Conservation (phyloP, 2,329 filamentous ascomycete genomes). For the Gaeumannomyces sp. region DNA sequence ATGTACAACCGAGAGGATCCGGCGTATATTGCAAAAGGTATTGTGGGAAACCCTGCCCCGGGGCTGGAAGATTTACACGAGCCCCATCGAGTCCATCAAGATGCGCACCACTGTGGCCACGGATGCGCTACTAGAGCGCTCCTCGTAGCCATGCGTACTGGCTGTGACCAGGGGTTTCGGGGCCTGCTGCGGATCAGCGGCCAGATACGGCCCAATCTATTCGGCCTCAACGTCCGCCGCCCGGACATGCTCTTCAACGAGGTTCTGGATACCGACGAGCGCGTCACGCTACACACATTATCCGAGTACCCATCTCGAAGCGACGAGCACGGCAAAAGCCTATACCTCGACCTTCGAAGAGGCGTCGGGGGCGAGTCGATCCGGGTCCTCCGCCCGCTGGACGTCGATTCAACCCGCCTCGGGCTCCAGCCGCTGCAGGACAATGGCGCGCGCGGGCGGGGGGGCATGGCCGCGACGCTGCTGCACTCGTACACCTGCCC, state of each 20-base stretch:
- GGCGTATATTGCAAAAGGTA: slow-evolving; percentile 34
- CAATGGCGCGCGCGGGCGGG: slow-evolving; percentile 52
- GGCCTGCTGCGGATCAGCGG: slow-evolving; percentile 15
- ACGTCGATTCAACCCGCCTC: slow-evolving; percentile 41
- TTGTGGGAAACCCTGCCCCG: slow-evolving; percentile 50
- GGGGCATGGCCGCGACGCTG: slow-evolving; percentile 62
- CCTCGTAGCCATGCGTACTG: background rate
- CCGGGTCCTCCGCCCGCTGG: slow-evolving; percentile 51
- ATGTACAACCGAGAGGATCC: slow-evolving; percentile 62
- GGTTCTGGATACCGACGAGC: slow-evolving; percentile 15
- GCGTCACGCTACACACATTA: slow-evolving; percentile 15
- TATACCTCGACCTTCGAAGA: slow-evolving; percentile 38
- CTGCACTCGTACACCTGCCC: slow-evolving; percentile 69
- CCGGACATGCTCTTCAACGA: slow-evolving; percentile 13
- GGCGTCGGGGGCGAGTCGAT: slow-evolving; percentile 62
- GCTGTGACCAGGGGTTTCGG: slow-evolving; percentile 7
- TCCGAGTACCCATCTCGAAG: slow-evolving; percentile 6
- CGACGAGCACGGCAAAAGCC: background rate
- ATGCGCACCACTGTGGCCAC: slow-evolving; percentile 15
- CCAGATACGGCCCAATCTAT: slow-evolving; percentile 15
- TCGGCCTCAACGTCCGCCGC: slow-evolving; percentile 14
- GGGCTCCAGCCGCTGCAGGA: slow-evolving; percentile 55
- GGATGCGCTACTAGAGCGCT: slow-evolving; percentile 8
- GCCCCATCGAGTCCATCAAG: slow-evolving; percentile 15
- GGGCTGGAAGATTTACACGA: slow-evolving; percentile 41